These are phyloP conservation scores for Neurospora sp. DNA, from an alignment of 495 filamentous ascomycete genomes.

Conservation along the genomic window DNA sequence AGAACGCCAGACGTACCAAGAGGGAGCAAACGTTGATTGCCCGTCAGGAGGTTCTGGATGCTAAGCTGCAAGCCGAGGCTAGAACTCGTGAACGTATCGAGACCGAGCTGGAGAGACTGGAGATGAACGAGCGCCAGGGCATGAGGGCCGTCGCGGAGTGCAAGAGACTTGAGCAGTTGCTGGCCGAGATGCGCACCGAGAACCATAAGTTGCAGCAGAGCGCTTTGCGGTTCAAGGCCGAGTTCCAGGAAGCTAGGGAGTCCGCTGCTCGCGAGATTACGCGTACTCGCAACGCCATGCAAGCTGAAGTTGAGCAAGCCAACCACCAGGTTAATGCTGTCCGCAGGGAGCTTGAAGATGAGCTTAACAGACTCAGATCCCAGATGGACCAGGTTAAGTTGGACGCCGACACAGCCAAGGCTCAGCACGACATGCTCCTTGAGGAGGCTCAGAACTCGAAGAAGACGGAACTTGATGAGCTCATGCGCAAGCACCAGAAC, in stretches of 20 bases:
- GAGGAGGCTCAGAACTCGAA: conserved; percentile 62
- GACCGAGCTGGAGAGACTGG: conserved; percentile 63
- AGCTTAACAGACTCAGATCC: conserved; percentile 53
- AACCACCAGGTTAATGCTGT: conserved; percentile 76
- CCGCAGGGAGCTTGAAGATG: conserved; percentile 64
- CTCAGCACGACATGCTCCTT: conserved; percentile 64
- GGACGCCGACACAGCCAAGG: conserved; percentile 64
- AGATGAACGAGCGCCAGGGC: conserved; percentile 63
- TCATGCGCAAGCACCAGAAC: conserved; percentile 60
- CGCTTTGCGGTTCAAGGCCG: conserved; percentile 64
- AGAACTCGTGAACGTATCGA: conserved; percentile 71
- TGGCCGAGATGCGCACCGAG: conserved; percentile 56
- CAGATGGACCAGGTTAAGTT: conserved; percentile 63
- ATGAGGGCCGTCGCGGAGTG: conserved; percentile 45
- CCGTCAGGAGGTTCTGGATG: conserved; percentile 69
- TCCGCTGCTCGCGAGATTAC: conserved; percentile 66
- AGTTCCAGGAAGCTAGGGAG: conserved; percentile 73
- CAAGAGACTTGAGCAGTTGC: conserved; percentile 54
- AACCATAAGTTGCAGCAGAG: conserved; percentile 55
- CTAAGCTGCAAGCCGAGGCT: conserved; percentile 65
- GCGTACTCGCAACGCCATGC: conserved; percentile 64
- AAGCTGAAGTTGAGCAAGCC: conserved; percentile 68
- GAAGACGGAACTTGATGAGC: conserved; percentile 55
- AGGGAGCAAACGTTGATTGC: conserved; percentile 64
- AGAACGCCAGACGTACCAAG: conserved; percentile 64